Evolutionary conservation across 306 rosid species (phyloP).

Genomic region (Quercus alba): DNA sequence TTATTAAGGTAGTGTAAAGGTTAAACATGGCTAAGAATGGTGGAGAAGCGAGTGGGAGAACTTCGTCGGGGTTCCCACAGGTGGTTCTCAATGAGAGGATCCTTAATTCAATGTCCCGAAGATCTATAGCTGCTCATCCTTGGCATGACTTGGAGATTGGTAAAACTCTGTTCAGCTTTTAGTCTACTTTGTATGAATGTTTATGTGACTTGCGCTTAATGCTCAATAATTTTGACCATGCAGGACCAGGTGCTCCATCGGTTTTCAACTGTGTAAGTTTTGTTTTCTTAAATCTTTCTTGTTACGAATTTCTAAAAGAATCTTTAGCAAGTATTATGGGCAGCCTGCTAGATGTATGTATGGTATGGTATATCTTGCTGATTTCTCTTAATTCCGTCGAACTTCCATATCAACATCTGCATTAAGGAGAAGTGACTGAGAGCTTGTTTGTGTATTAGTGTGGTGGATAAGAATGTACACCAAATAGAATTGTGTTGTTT

Average conservation of each 20-base stretch:
- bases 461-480: constrained; percentile 1
- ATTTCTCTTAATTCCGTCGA: not conserved
- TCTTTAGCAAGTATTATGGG: not conserved
- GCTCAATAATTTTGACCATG: constrained; percentile 20
- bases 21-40: constrained; percentile 52
- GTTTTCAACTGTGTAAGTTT: constrained; percentile 86
- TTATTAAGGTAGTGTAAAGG: constrained; percentile 21
- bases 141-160: constrained; percentile 99
- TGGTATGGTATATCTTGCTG: not conserved
- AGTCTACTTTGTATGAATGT: not conserved
- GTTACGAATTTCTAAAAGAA: not conserved
- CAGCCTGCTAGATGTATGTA: constrained; percentile 3
- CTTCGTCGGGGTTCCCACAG: constrained; percentile 20
- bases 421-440: not conserved
- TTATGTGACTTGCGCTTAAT: constrained; percentile 3
- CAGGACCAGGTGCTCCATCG: constrained; percentile 97
- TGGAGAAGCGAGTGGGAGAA: constrained; percentile 44
- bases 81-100: constrained; percentile 81
- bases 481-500: not conserved
- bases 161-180: constrained; percentile 4
- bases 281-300: not conserved
- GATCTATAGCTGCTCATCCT: constrained; percentile 96
- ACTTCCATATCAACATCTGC: not conserved
- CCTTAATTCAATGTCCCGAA: constrained; percentile 74
- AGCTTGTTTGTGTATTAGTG: not conserved